Conservation (phyloP, 352 stramenopile species). For the Globisporangium recalcitrans region DNA sequence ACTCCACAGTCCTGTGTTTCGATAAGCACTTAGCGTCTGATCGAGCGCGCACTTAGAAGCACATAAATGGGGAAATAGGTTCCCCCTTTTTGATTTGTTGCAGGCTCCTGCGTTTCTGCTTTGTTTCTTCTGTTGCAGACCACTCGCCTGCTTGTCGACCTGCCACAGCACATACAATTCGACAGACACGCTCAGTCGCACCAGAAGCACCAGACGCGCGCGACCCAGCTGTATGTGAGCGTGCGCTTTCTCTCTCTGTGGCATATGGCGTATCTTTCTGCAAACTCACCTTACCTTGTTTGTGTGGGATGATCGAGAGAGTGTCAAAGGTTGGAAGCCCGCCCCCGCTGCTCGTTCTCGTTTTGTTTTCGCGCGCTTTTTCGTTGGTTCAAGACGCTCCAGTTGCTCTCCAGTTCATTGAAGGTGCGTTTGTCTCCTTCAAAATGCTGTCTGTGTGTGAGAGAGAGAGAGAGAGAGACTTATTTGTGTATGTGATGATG, state of each 20-base stretch:
- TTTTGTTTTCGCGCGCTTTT: neutral
- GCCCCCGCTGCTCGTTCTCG: neutral
- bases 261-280: neutral
- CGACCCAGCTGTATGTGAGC: neutral
- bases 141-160: neutral
- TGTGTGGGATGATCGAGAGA: neutral
- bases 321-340: neutral
- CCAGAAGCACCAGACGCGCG: neutral
- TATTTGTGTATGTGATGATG: neutral
- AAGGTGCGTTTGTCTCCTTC: neutral
- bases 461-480: too few relatives aligned
- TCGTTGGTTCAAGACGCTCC: neutral
- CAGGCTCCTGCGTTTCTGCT: neutral
- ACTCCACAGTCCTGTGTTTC: too few relatives aligned
- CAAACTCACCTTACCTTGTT: neutral
- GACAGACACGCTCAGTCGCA: neutral
- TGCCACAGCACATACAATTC: slow-evolving; percentile 3
- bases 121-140: neutral
- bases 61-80: neutral
- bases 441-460: neutral
- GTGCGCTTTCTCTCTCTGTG: neutral
- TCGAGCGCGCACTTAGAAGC: neutral
- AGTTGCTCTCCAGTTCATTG: neutral
- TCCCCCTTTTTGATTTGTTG: neutral
- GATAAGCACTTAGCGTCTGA: too few relatives aligned